Evolutionary conservation across 257 asterid species (phyloP), one percentile per base, ranked within the genome.

Genomic region (Orobanche coerulescens): DNA sequence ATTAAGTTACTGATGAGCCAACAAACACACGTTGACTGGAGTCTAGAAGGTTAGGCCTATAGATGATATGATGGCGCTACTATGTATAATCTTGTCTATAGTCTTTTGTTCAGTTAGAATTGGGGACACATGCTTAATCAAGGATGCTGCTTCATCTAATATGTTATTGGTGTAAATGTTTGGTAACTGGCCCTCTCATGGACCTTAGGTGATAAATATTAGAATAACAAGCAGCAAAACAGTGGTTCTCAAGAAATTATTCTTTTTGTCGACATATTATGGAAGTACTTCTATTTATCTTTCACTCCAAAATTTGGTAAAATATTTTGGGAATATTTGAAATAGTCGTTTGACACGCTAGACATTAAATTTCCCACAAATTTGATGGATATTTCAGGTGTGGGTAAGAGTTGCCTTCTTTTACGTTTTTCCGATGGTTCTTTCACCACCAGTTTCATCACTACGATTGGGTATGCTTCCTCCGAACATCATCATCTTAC

Each of bases 391-490:
- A 75, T 77, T 79, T 77, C 79, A 83, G 87, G 90, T 67, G 90
- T 83, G 87, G 97, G 96, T 79, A 89, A 89, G 90, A 89, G 97
- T 89, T 89, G 97, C 87, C 95, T 89, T 75, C 97, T 89, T 62
- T 75, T 89, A 66, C 94, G 97, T 75, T 89, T 89, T 82, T 86
- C 95, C 5, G 89, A 86, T 69, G 95, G 93, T 69, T 86, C 93
- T 60, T 86, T 86, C 77, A 79, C 87, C 13, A 84, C 93, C 58
- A 86, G 90, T 69, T 86, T 81, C 77, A 86, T 86, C 59, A 84
- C 93, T 58, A 86, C 90, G 50, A 87, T 87, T 71, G 90, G 95
- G 94, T 87, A 75, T 61, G 94, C 78, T 44, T 62, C 66, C 57
- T 54, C 65, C 73, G 55, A 59, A 33, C 67, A 18, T 49, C 23